phyloP scores from a whole-genome alignment of 1,139 yeast genomes.

The Kurtzmaniella quercitrusa region DNA sequence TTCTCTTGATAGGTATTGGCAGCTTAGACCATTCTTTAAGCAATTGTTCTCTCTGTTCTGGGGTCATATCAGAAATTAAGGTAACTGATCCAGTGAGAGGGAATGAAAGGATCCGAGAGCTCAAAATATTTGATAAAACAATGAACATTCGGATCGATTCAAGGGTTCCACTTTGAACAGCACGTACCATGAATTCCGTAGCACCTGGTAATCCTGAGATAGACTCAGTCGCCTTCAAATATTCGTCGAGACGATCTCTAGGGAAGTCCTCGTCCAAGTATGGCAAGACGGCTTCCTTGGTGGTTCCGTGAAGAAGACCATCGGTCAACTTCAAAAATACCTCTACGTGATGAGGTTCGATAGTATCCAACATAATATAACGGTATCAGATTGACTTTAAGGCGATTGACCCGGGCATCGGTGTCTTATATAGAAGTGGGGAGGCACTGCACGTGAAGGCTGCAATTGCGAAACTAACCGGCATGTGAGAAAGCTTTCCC shows the following conservation, averaged over 20 bases:
- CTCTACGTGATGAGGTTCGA: conserved; percentile 26
- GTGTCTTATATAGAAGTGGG: neutral
- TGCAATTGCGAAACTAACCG: neutral
- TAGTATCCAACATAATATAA: conserved; percentile 10
- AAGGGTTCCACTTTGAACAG: conserved; percentile 16
- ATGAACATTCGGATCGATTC: conserved; percentile 20
- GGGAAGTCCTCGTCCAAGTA: conserved; percentile 26
- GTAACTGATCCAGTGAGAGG: conserved; percentile 32
- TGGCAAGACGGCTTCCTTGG: conserved; percentile 26
- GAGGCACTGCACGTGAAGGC: conserved; percentile 1
- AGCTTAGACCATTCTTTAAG: conserved; percentile 38
- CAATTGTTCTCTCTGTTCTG: conserved; percentile 25
- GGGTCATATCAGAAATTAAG: conserved; percentile 34
- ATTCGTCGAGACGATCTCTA: conserved; percentile 28
- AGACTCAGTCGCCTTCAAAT: conserved; percentile 22
- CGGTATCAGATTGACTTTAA: too few relatives aligned
- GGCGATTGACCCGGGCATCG: too few relatives aligned
- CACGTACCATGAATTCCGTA: conserved; percentile 15
- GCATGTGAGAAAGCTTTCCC: neutral
- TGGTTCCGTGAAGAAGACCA: conserved; percentile 32
- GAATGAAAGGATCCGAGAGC: conserved; percentile 33
- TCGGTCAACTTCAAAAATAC: conserved; percentile 28
- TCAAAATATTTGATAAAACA: conserved; percentile 23
- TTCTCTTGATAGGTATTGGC: conserved; percentile 25
- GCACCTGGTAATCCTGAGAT: conserved; percentile 32